Percentiles rank a stretch among this genome's conserved stretches.
Conservation (phyloP, 139 green algal species). For the Volvox africanus region DNA sequence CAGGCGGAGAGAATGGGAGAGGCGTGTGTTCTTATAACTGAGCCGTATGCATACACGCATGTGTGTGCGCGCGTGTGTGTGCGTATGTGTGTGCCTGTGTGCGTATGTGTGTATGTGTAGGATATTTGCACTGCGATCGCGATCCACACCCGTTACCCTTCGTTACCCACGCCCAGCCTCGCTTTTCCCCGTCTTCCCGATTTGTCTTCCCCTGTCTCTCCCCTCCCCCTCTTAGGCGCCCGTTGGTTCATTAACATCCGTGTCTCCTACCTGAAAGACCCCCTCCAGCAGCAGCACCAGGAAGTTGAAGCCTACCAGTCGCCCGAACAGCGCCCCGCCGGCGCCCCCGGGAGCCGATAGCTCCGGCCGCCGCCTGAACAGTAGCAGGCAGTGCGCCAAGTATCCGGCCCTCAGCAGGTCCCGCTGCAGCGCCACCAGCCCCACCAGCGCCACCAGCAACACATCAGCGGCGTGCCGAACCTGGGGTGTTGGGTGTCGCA, state of each 20-base stretch:
- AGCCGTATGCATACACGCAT: no score
- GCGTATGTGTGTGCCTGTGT: no score
- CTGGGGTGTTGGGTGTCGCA: neutral
- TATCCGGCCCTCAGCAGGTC: constrained; percentile 87
- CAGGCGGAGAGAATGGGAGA: no score
- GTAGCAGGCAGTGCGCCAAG: constrained; percentile 78
- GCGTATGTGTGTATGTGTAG: no score
- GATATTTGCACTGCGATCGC: no score
- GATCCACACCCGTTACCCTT: neutral
- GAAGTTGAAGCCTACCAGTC: constrained; percentile 83
- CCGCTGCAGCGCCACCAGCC: constrained; percentile 73
- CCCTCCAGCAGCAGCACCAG: constrained; percentile 75
- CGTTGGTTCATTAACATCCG: neutral
- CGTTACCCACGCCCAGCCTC: neutral
- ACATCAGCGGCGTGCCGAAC: constrained; percentile 28
- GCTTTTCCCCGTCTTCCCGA: neutral
- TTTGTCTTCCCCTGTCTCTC: neutral
- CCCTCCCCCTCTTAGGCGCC: neutral
- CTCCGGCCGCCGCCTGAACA: constrained; percentile 70
- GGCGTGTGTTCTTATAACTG: no score
- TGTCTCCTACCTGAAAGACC: constrained; percentile 66
- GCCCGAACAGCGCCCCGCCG: constrained; percentile 68
- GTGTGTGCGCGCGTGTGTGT: no score
- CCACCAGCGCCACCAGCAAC: constrained; percentile 59
- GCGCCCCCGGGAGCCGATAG: neutral